These are phyloP conservation scores for Phialophora chinensis DNA, from an alignment of 2,329 filamentous ascomycete species.

Conservation along the genomic window DNA sequence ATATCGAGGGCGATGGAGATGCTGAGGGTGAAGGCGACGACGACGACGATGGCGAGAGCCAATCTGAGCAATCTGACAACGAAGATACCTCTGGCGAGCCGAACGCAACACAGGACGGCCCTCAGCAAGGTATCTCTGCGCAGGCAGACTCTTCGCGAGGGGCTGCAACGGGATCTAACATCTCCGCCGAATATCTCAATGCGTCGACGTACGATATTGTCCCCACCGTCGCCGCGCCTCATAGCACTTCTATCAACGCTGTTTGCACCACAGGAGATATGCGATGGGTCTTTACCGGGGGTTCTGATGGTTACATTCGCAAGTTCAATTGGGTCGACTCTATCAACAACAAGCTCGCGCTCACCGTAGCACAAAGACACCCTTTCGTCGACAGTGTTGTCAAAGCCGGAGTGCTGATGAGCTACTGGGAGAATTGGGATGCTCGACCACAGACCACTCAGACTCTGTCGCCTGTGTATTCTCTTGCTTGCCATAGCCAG, in stretches of 20 bases:
- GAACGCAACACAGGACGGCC: constrained; percentile 44
- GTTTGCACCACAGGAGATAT: constrained; percentile 91
- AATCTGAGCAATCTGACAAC: constrained; percentile 46
- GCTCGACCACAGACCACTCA: constrained; percentile 47
- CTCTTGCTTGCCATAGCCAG: constrained; percentile 85
- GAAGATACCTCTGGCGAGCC: constrained; percentile 51
- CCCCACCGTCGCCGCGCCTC: constrained; percentile 93
- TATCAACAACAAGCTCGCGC: constrained; percentile 88
- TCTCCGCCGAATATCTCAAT: constrained; percentile 78
- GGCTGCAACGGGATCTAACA: constrained; percentile 49
- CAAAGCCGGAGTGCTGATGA: constrained; percentile 91
- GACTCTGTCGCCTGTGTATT: constrained; percentile 80
- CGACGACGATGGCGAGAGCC: constrained; percentile 54
- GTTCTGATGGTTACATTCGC: constrained; percentile 91
- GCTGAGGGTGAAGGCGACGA: constrained; percentile 55
- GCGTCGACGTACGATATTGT: constrained; percentile 91
- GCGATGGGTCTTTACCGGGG: constrained; percentile 92
- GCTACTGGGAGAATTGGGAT: constrained; percentile 99
- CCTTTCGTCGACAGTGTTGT: constrained; percentile 97
- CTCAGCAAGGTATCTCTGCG: constrained; percentile 44
- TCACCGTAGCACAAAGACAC: constrained; percentile 94
- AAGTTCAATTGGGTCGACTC: constrained; percentile 97
- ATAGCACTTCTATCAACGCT: constrained; percentile 93
- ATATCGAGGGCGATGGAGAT: constrained; percentile 50
- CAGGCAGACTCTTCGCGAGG: constrained; percentile 35